Base-by-base conservation (phyloP, 176 grass and related monocot species). In the Saccharum officinarum region DNA sequence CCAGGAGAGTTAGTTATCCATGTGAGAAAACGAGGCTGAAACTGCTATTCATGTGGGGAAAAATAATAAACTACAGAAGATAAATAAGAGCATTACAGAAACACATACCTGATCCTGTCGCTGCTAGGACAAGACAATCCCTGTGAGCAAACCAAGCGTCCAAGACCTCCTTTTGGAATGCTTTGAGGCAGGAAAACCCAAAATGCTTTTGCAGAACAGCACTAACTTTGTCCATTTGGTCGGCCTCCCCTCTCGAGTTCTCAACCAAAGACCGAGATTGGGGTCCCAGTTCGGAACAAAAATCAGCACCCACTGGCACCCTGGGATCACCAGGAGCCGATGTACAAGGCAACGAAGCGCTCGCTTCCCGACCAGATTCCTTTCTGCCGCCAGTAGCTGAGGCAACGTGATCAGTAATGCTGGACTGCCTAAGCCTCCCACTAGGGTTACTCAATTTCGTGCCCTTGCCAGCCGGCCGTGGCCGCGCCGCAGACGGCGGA, bases 111-210 rank as follows among this genome's bases (percentile, higher is more conserved):
- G 96, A 95, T 82, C 96, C 96, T 66, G 96, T 98, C 31, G 96
- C 96, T 23, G 96, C 91, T 79, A 98, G 91, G 81, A 95, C 83
- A 86, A 95, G 89, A 49, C 86, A 95, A 70, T 95, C 93, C 80
- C 82, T 88, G 54, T 89, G 88, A 50, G 86, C 80, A 61, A 81
- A 92, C 96, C 93, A 98, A 92, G 96, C 80, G 36, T 91, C 81
- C 86, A 98, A 55, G 87, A 90, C 91, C 87, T 98, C 90, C 85
- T 76, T 94, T 81, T 95, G 96, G 65, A 98, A 95, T 37, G 40
- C 54, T 87, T 94, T 98, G n/a, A 98, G 79, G 6, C 69, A 80
- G 72, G 88, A 88, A 79, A 98, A 92, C 1, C 91, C 91, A 57
- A 98, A 98, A 85, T 95, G 71, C 57, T 82, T 95, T 75, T 37